Evolutionary conservation across 2,329 filamentous ascomycete genomes (phyloP), one percentile per base, ranked within the genome.

Genomic region (Cyphellophora attinorum): DNA sequence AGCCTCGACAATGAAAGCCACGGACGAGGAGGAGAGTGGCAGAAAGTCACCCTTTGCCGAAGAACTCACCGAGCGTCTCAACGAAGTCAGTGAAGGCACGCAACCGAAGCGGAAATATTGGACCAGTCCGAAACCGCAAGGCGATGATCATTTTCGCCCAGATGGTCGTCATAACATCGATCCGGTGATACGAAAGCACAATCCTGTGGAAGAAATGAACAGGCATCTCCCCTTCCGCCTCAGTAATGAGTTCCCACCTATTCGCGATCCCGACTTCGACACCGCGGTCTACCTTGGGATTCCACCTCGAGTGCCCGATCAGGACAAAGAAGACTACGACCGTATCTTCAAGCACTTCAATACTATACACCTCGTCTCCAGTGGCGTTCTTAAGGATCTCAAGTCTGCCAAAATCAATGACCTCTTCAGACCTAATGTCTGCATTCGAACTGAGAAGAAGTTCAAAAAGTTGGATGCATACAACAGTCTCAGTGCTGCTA

Each of bases 231-330:
- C 35, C 12, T 33, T 48, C 15, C 37, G 37, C 19, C 35, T 47
- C n/a, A 46, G 41, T 30, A 48, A 47, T 27, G 38, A 46, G 15
- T 46, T 49, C 31, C 5, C 34, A 17, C 18, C 35, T 6, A 29
- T 49, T 13, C 25, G 35, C 11, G 45, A 46, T 19, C 30, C 29
- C 11, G 47, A 51, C n/a, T 56, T 47, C 17, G 59, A 62, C 38
- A 62, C 59, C 1, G 45, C 59, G 11, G 51, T 58, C 1, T 59
- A 53, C 31, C 55, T 62, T 28, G 59, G 60, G 12, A 36, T 50
- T 12, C 46, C 53, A 2, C 52, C 53, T 3, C 38, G 48, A 35
- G 31, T 37, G 13, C 34, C 42, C 14, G 38, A 38, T 19, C 34
- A 40, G 29, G 37, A 29, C 11, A 19, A 37, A 10, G 31, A 39